Conservation (phyloP, 768 basidiomycete genomes). For the Kwoniella mangroviensis region DNA sequence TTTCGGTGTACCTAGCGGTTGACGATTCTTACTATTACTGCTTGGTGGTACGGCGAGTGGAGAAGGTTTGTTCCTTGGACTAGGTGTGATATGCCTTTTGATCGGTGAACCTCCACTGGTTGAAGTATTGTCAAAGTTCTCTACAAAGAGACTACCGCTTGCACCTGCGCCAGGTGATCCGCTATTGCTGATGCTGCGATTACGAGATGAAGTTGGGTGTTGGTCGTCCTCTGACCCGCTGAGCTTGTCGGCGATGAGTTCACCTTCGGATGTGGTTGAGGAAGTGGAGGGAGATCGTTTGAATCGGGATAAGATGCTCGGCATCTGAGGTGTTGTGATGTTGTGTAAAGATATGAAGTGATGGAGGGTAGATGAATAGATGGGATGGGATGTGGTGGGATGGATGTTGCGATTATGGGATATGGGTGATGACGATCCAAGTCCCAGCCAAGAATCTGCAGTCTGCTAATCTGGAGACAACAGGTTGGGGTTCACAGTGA, state of each 20-base stretch:
- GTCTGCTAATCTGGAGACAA: no score
- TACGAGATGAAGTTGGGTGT: neutral
- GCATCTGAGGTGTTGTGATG: constrained; percentile 24
- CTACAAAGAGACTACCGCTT: constrained; percentile 26
- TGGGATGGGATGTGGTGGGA: neutral
- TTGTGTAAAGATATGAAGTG: neutral
- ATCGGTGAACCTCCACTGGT: constrained; percentile 11
- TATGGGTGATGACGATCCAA: neutral
- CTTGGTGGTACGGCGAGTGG: constrained; percentile 19
- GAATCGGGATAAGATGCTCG: constrained; percentile 46
- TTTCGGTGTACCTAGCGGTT: constrained; percentile 41
- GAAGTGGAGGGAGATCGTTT: constrained; percentile 43
- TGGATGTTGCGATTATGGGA: neutral
- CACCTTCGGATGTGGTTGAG: constrained; percentile 20
- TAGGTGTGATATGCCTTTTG: constrained; percentile 16
- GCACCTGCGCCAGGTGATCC: neutral
- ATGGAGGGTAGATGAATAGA: neutral
- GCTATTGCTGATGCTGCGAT: neutral
- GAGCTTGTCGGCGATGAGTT: neutral
- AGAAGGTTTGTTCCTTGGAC: constrained; percentile 12
- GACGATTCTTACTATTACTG: constrained; percentile 6
- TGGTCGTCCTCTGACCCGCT: neutral
- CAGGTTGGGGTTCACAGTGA: no score
- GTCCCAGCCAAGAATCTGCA: neutral
- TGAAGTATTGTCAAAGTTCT: constrained; percentile 21